Evolutionary conservation across 1,284 basidiomycete genomes (phyloP).

Genomic region (Boletus sp.): DNA sequence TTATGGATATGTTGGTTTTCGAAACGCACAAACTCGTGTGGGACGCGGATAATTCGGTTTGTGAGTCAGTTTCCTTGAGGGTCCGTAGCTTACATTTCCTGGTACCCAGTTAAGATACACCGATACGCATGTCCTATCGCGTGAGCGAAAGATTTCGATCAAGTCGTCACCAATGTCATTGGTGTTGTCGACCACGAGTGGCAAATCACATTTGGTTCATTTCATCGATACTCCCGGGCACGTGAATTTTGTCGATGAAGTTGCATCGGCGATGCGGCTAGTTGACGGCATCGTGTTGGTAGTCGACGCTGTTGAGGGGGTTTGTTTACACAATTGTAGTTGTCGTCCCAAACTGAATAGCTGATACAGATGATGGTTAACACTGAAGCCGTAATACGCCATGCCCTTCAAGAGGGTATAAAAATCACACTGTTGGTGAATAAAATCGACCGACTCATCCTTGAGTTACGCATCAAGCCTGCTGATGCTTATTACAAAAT

Average conservation of each 20-base stretch:
- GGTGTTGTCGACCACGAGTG: conserved; percentile 82
- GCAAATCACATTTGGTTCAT: conserved; percentile 94
- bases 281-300: conserved; percentile 96
- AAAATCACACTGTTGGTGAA: conserved; percentile 96
- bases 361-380: conserved; percentile 82
- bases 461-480: conserved; percentile 96
- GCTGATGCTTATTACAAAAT: conserved; percentile 99
- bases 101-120: conserved; percentile 81
- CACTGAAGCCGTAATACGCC: conserved; percentile 84
- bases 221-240: conserved; percentile 98
- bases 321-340: conserved; percentile 43
- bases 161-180: conserved; percentile 98
- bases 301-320: conserved; percentile 95
- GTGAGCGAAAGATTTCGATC: conserved; percentile 90
- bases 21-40: conserved; percentile 96
- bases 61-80: conserved; percentile 37
- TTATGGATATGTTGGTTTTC: conserved; percentile 96
- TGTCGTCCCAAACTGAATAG: conserved; percentile 16
- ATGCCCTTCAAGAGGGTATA: conserved; percentile 86
- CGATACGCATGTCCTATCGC: conserved; percentile 90
- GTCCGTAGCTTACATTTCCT: conserved; percentile 25
- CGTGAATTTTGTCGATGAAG: conserved; percentile 98
- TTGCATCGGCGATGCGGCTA: conserved; percentile 84
- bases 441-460: conserved; percentile 97
- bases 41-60: conserved; percentile 86